These are phyloP conservation scores for Jamesozyma rosinii DNA, from an alignment of 805 yeast species.

Conservation along the genomic window DNA sequence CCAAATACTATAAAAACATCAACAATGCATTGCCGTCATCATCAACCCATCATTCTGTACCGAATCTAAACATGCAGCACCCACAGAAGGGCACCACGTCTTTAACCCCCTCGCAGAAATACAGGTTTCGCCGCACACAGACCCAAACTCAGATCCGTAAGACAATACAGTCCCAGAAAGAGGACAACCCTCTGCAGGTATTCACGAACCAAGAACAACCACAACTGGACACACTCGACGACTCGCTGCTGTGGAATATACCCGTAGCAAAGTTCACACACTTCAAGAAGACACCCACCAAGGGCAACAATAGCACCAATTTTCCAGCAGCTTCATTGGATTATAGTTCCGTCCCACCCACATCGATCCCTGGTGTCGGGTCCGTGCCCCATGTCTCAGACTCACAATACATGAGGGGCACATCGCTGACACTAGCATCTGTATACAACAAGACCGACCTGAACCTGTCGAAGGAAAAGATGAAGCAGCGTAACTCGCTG, in stretches of 20 bases:
- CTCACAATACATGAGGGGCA: constrained; percentile 18
- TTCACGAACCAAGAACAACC: background rate
- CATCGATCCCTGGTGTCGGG: constrained; percentile 39
- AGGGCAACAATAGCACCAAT: background rate
- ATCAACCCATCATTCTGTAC: constrained; percentile 1
- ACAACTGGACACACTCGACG: background rate
- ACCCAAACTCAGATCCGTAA: background rate
- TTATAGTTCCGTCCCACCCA: constrained; percentile 30
- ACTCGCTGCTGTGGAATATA: constrained; percentile 39
- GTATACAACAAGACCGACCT: constrained; percentile 33
- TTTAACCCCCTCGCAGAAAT: background rate
- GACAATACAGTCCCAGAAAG: background rate
- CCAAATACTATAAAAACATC: background rate
- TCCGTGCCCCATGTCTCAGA: constrained; percentile 5
- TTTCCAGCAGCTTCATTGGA: background rate
- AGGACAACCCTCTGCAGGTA: background rate
- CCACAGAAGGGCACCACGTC: background rate
- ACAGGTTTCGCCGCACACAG: background rate
- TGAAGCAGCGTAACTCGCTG: background rate
- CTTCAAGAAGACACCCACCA: background rate
- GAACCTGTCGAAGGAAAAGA: background rate
- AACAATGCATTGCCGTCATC: background rate
- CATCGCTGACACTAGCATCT: constrained; percentile 32
- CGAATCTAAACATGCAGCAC: background rate
- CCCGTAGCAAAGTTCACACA: constrained; percentile 33